phyloP scores from a whole-genome alignment of 2,329 filamentous ascomycete genomes.

The Cyphellophora attinorum region DNA sequence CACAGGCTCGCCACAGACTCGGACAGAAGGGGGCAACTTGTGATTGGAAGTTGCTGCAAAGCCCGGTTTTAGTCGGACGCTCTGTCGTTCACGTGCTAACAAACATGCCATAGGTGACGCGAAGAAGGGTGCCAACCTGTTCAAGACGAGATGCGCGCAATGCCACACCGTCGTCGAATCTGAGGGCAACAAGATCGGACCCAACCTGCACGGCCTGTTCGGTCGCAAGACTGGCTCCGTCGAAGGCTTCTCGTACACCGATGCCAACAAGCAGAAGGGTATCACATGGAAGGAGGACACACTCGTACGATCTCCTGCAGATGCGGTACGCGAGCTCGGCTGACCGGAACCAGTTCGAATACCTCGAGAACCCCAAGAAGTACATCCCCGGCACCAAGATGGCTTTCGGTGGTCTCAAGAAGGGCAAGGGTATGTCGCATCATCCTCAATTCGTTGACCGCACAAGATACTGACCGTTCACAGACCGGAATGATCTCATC shows the following conservation, averaged over 20 bases:
- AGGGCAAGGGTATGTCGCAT: constrained; percentile 65
- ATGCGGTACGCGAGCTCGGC: background rate
- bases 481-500: constrained; percentile 81
- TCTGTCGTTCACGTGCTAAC: no score
- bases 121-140: constrained; percentile 96
- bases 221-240: constrained; percentile 89
- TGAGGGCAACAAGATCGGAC: constrained; percentile 96
- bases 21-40: no score
- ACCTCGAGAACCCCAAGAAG: constrained; percentile 99
- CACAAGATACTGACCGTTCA: background rate
- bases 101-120: constrained; percentile 57
- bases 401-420: constrained; percentile 99
- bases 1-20: no score
- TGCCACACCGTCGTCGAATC: constrained; percentile 91
- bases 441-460: background rate
- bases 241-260: constrained; percentile 92
- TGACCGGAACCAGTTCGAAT: constrained; percentile 59
- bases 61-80: no score
- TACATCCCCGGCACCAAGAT: constrained; percentile 99
- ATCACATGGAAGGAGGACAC: constrained; percentile 78
- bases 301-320: constrained; percentile 50
- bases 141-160: constrained; percentile 97
- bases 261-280: constrained; percentile 98
- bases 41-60: no score
- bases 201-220: constrained; percentile 93